Conservation (phyloP, 495 filamentous ascomycete genomes). For the Massariosphaeria phaeospora region DNA sequence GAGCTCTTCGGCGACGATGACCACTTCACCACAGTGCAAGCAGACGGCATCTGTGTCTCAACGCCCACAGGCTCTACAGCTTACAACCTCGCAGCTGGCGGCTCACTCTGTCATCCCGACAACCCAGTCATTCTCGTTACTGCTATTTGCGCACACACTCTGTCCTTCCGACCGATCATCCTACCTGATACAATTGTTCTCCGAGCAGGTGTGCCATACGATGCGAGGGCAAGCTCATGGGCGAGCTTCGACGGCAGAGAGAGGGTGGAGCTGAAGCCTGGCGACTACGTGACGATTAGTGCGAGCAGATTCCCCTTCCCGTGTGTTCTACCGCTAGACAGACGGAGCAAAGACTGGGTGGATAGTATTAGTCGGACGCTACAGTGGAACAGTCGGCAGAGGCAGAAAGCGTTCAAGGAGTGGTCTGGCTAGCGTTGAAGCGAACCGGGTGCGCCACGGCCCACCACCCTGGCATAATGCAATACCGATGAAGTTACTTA, state of each 20-base stretch:
- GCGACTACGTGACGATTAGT: constrained; percentile 93
- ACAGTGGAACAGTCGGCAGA: constrained; percentile 83
- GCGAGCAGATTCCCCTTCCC: constrained; percentile 92
- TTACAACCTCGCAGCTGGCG: constrained; percentile 95
- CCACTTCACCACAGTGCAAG: constrained; percentile 81
- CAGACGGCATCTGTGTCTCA: constrained; percentile 84
- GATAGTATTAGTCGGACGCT: constrained; percentile 84
- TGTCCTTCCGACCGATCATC: constrained; percentile 93
- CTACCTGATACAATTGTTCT: constrained; percentile 92
- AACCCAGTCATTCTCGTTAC: constrained; percentile 96
- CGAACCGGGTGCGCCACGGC: too few species aligned
- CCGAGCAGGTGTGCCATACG: constrained; percentile 85
- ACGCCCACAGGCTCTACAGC: constrained; percentile 93
- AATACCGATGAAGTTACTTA: too few species aligned
- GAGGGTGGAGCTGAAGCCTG: constrained; percentile 75
- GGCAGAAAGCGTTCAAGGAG: constrained; percentile 57
- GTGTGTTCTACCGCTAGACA: constrained; percentile 70
- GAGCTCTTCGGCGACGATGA: constrained; percentile 95
- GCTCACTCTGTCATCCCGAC: constrained; percentile 91
- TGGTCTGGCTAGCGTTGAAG: too few species aligned
- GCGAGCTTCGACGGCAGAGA: constrained; percentile 95
- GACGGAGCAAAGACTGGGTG: constrained; percentile 84
- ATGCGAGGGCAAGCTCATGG: constrained; percentile 84
- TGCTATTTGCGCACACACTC: constrained; percentile 91
- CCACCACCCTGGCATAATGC: background rate